Evolutionary conservation across 1,284 basidiomycete species (phyloP).

Genomic region (Omphalotus olearius): DNA sequence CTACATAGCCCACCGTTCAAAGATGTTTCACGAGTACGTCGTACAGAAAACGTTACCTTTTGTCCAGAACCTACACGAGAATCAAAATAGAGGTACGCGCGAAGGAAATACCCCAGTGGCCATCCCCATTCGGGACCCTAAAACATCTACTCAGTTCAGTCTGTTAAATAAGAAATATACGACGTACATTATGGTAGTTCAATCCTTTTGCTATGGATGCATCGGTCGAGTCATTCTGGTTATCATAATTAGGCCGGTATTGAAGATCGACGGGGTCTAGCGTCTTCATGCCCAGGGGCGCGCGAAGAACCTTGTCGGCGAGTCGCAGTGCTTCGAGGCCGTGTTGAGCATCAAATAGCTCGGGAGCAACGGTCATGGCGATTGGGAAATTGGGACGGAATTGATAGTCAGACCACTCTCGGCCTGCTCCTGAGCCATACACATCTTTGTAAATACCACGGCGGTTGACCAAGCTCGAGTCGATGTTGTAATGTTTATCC

Average conservation of each 20-base stretch:
- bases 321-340: constrained; percentile 77
- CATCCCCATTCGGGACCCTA: constrained; percentile 91
- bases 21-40: not conserved
- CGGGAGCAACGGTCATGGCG: constrained; percentile 96
- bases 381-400: constrained; percentile 91
- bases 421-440: constrained; percentile 79
- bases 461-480: constrained; percentile 76
- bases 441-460: constrained; percentile 99
- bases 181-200: constrained; percentile 78
- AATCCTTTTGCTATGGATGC: constrained; percentile 82
- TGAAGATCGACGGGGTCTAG: constrained; percentile 82
- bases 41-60: constrained; percentile 44
- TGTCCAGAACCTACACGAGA: constrained; percentile 55
- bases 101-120: constrained; percentile 93
- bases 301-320: constrained; percentile 73
- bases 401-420: constrained; percentile 97
- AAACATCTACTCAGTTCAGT: constrained; percentile 9
- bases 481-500: constrained; percentile 71
- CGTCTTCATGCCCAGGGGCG: constrained; percentile 92
- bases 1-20: constrained; percentile 28
- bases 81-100: constrained; percentile 89
- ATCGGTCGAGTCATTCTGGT: constrained; percentile 86
- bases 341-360: constrained; percentile 82
- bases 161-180: constrained; percentile 14
- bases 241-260: constrained; percentile 89